phyloP scores from a whole-genome alignment of 495 filamentous ascomycete species.

The Aspergillus sclerotioniger region DNA sequence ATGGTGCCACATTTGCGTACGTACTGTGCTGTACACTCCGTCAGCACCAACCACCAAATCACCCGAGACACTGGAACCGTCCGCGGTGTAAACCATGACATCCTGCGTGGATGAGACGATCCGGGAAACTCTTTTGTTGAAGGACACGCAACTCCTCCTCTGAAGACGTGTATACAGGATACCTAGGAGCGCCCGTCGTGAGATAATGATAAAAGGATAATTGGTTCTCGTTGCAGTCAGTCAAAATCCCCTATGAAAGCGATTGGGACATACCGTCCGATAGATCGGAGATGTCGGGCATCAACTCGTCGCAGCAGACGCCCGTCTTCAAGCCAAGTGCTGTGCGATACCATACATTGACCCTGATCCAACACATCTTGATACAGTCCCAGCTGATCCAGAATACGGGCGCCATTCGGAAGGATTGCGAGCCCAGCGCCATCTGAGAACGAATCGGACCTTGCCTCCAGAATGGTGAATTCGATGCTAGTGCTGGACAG shows the following conservation, averaged over 20 bases:
- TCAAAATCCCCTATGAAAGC: background rate
- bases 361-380: background rate
- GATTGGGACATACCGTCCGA: background rate
- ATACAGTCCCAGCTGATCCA: conserved; percentile 15
- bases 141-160: background rate
- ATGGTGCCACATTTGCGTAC: conserved; percentile 3
- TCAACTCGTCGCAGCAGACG: background rate
- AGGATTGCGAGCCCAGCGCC: conserved; percentile 9
- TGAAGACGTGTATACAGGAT: background rate
- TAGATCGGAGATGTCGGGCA: background rate
- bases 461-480: conserved; percentile 9
- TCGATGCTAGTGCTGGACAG: conserved; percentile 5
- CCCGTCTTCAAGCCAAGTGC: background rate
- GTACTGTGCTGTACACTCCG: background rate
- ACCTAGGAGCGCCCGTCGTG: background rate
- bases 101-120: background rate
- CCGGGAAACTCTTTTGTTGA: background rate
- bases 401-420: conserved; percentile 13
- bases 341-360: background rate
- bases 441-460: background rate
- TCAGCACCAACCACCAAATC: conserved; percentile 7
- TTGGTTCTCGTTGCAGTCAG: background rate
- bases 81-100: background rate
- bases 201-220: background rate
- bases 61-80: background rate